Evolutionary conservation across 371 early-diverging fungal genomes (phyloP), one percentile per base, ranked within the genome.

Genomic region (Saksenaea vasiformis): DNA sequence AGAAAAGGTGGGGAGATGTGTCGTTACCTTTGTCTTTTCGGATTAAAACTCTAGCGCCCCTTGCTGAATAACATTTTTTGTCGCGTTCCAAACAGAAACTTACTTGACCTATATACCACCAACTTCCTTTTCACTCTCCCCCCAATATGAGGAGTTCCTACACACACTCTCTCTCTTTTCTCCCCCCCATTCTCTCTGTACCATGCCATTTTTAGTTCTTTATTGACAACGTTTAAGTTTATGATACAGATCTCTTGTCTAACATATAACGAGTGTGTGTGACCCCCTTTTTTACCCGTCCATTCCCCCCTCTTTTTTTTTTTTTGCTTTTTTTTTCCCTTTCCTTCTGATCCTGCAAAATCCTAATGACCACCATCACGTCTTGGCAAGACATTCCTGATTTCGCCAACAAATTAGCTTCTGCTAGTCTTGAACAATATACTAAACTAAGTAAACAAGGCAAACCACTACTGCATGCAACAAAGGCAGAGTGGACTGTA

Each of bases 401-500:
- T 65, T 64, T 78, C 26, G 61, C 73, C 22, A 44, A 73, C 28
- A n/a, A 58, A n/a, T 36, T 82, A 36, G 83, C 78, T 14, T 38
- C 56, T 17, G 66, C 47, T 3, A 70, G 66, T 15, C 43, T 79
- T 14, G 53, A 69, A 0, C 73, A 78, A 47, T 87, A 78, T 61
- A 38, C 51, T 0, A 59, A 64, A 39, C 78, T 93, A 22, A 85
- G 89, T 5, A 90, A 90, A 63, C 78, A 84, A 35, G 94, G 93
- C 10, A 92, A 92, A 65, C 93, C 94, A 3, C 37, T 70, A 28
- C 11, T 68, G 27, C 84, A 70, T 55, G 70, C 44, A 31, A 64
- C 61, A 41, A 84, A 86, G 61, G 82, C 80, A 15, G 94, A 93
- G 65, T 95, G 94, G 95, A 93, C 95, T 0, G 90, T 94, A 1